These are phyloP conservation scores for Dactylellina sp. DNA, from an alignment of 2,329 filamentous ascomycete species.

Conservation along the genomic window DNA sequence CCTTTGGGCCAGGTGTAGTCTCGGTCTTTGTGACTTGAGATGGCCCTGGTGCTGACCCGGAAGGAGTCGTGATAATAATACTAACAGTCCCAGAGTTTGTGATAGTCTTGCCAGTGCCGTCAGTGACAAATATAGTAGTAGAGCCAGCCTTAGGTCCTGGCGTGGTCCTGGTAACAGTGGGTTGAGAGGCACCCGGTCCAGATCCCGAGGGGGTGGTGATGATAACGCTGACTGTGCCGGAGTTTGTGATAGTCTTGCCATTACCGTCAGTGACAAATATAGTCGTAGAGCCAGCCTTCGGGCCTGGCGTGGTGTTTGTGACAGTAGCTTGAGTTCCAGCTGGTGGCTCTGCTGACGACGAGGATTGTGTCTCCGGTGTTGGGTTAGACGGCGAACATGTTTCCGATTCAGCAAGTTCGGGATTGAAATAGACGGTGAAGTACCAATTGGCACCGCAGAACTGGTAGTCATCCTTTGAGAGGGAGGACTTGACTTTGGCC, in stretches of 20 bases:
- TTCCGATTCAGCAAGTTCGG: conserved; percentile 4
- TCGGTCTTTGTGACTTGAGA: not conserved
- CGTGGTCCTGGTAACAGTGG: not conserved
- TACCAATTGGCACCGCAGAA: conserved; percentile 22
- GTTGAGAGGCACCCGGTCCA: not conserved
- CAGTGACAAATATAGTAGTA: not conserved
- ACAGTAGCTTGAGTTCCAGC: not conserved
- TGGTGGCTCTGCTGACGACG: not conserved
- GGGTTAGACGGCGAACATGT: not conserved
- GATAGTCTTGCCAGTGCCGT: not conserved
- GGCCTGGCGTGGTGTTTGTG: not conserved
- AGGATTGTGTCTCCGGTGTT: not conserved
- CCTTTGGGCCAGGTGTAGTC: not conserved
- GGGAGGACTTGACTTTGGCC: conserved; percentile 2
- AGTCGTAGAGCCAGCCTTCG: not conserved
- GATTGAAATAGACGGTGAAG: conserved; percentile 13
- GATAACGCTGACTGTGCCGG: conserved; percentile 2
- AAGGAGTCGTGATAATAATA: not conserved
- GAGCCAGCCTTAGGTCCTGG: not conserved
- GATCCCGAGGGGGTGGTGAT: conserved; percentile 1
- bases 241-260: not conserved
- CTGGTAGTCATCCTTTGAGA: conserved; percentile 7
- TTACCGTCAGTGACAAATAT: not conserved
- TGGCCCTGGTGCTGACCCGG: not conserved
- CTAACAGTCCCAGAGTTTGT: not conserved